A percentile compares a stretch with the other conserved stretches of the same genome.
These are phyloP conservation scores for Fagopyrum esculentum DNA, from an alignment of 148 eudicot species.

Conservation along the genomic window DNA sequence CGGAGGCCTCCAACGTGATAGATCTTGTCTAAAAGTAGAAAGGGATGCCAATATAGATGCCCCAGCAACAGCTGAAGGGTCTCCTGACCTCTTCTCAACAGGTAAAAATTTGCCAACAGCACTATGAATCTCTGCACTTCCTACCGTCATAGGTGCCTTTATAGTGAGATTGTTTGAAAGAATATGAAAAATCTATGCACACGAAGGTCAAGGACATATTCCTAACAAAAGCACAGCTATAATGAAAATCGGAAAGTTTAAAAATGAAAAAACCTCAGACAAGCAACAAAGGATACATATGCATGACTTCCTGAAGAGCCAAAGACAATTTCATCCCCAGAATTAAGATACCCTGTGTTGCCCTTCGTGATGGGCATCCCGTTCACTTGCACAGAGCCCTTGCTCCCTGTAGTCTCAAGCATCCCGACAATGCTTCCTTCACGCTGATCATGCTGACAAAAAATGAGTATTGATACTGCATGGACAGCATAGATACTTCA, in stretches of 20 bases:
- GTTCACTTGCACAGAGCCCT: conserved; percentile 76
- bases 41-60: conserved; percentile 85
- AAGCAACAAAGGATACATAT: conserved; percentile 61
- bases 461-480: conserved; percentile 36
- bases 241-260: not conserved
- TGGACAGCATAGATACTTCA: conserved; percentile 22
- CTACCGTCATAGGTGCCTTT: conserved; percentile 56
- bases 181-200: conserved; percentile 60
- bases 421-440: conserved; percentile 53
- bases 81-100: conserved; percentile 64
- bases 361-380: conserved; percentile 62
- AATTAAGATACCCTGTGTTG: conserved; percentile 44
- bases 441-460: conserved; percentile 53
- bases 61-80: conserved; percentile 77
- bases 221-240: conserved; percentile 1
- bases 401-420: conserved; percentile 79
- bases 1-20: conserved; percentile 49
- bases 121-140: conserved; percentile 45
- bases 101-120: conserved; percentile 39
- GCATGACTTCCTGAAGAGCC: conserved; percentile 59
- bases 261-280: not conserved
- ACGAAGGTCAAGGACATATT: conserved; percentile 30
- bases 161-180: conserved; percentile 38
- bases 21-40: conserved; percentile 54
- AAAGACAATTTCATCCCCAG: conserved; percentile 83